Evolutionary conservation across 2,329 filamentous ascomycete species (phyloP), one percentile per base, ranked within the genome.

Genomic region (Colletotrichum sp.): DNA sequence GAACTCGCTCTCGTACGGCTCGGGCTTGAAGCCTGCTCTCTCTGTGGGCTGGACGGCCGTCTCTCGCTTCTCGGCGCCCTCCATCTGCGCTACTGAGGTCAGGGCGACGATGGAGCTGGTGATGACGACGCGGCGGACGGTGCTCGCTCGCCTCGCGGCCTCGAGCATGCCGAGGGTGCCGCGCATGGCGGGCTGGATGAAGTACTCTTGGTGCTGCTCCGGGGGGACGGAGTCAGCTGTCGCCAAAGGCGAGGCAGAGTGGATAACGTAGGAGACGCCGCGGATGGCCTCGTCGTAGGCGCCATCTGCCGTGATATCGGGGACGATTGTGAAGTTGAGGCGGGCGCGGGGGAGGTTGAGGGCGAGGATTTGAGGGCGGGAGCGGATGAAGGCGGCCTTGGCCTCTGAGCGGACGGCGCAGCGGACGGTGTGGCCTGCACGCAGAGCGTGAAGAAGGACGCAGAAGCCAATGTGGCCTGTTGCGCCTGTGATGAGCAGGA

Each of bases 141-240:
- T 71, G 16, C 74, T 66, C 9, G 67, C 79, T 24, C 82, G 80
- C 73, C 88, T 85, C 60, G 89, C 84, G 0, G 90, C 89, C 62
- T 85, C 82, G 9, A 92, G 84, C 10, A 92, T 82, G 6, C 87
- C 86, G 0, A 83, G 83, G 0, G 89, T 91, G 12, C 90, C 90
- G 18, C 88, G 86, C 62, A 92, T 86, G 8, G 90, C 90, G 0
- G 90, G 91, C 63, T 91, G 86, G 12, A 92, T 84, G 28, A 92
- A 85, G 59, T 90, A 88, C 21, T 83, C 12, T 84, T 81, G 7
- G 84, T 84, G 72, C 88, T 86, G 5, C 90, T 89, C 63, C 93
- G 89, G 65, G 92, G 92, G 82, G 92, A 90, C 80, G 94, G 93
- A 86, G 95, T 76, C 60, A 30, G 71, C 72, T 1, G 75, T 81